Evolutionary conservation across 768 basidiomycete genomes (phyloP), one percentile per base, ranked within the genome.

Genomic region (Sporobolomyces phaffii): DNA sequence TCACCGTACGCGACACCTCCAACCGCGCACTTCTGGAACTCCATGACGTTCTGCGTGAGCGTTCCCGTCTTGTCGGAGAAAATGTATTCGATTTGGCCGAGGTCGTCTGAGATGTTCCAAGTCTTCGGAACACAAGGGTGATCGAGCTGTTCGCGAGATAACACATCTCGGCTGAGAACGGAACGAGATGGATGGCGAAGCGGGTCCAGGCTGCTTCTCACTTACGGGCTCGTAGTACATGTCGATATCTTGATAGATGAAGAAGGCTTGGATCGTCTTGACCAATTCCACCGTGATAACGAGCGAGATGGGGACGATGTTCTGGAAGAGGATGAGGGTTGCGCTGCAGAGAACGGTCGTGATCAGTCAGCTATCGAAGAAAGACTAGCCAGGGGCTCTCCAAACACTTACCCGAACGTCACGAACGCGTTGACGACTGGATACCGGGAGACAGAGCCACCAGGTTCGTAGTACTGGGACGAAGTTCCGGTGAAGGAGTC

Each of bases 81-180:
- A 75, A 88, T 82, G 77, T 94, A 99, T 80, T 97, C 93, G 78
- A 98, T 97, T 80, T 98, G 94, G 29, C 94, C 94, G 2, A 99
- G 85, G 79, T 98, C 94, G 76, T 98, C 94, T 5, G 91, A 96
- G 73, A 98, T 93, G 76, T 93, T 94, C 93, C 94, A 97, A 8
- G 70, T 73, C 53, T 97, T 97, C 31, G 94, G 93, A 5, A 91
- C 85, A 73, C 94, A 97, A 1, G 90, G 80, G 2, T 89, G 87
- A 75, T 96, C 86, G 77, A 87, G 87, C 41, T 76, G 62, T n/a
- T n/a, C n/a, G n/a, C n/a, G n/a, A n/a, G n/a, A n/a, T n/a, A n/a
- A n/a, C n/a, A n/a, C n/a, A n/a, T n/a, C n/a, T n/a, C n/a, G n/a
- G n/a, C n/a, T n/a, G n/a, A n/a, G n/a, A n/a, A n/a, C n/a, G n/a